Evolutionary conservation across 495 filamentous ascomycete species (phyloP).

Genomic region (Aspergillus baeticus): DNA sequence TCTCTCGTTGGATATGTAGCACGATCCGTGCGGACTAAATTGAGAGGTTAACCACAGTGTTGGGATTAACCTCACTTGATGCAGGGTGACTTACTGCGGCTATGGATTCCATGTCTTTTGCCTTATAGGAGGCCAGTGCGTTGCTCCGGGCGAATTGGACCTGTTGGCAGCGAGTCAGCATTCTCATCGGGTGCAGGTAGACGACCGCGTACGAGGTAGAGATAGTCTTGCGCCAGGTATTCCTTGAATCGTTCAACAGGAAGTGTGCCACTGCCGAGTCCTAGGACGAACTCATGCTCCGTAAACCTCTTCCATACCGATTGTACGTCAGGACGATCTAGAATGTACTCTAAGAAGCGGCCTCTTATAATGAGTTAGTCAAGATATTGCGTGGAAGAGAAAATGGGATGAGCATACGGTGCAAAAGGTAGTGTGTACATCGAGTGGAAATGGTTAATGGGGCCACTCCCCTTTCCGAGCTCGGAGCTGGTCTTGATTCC

Average conservation of each 20-base stretch:
- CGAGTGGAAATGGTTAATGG: conserved; percentile 94
- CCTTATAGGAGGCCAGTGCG: conserved; percentile 80
- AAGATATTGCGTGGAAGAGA: background rate
- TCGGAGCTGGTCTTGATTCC: conserved; percentile 75
- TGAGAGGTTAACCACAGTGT: background rate
- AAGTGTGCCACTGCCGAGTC: conserved; percentile 72
- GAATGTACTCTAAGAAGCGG: conserved; percentile 78
- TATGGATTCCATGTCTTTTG: conserved; percentile 70
- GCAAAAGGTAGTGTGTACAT: conserved; percentile 75
- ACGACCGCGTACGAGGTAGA: conserved; percentile 68
- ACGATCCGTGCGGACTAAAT: conserved; percentile 67
- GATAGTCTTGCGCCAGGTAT: conserved; percentile 86
- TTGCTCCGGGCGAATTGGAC: conserved; percentile 85
- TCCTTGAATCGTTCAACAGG: conserved; percentile 73
- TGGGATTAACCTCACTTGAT: background rate
- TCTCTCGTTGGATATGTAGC: conserved; percentile 73
- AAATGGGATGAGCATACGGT: conserved; percentile 56
- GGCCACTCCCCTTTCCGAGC: conserved; percentile 79
- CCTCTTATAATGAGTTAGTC: conserved; percentile 49
- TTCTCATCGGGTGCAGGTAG: background rate
- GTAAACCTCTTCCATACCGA: conserved; percentile 69
- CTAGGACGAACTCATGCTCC: conserved; percentile 75
- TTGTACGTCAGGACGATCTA: conserved; percentile 72
- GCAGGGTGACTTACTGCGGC: conserved; percentile 46
- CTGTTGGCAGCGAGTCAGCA: conserved; percentile 33